Conservation (phyloP, 2,329 filamentous ascomycete genomes). For the Talaromyces albobiverticillius region DNA sequence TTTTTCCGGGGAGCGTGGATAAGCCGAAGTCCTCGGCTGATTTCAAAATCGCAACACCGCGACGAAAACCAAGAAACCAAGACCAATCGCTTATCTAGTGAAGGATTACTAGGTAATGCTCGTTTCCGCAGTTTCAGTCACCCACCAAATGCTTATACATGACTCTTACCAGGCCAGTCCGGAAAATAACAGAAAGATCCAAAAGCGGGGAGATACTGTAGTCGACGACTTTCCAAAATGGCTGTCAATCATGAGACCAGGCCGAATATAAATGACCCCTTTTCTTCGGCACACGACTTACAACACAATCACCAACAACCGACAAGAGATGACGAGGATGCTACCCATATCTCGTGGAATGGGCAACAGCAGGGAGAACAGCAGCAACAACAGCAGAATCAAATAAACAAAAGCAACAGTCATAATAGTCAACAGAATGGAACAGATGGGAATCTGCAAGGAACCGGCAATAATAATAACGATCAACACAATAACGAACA, state of each 20-base stretch:
- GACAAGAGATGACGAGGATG: neutral
- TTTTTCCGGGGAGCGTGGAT: neutral
- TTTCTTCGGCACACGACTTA: neutral
- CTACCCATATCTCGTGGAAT: constrained; percentile 13
- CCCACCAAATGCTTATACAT: neutral
- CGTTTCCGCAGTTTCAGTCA: neutral
- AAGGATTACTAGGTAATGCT: too few species aligned
- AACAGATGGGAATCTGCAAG: neutral
- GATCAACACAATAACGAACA: constrained; percentile 5
- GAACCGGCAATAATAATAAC: constrained; percentile 4
- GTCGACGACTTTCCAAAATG: neutral
- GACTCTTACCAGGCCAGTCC: neutral
- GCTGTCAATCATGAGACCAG: neutral
- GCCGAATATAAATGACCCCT: neutral
- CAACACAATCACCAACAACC: neutral
- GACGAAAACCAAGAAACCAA: too few species aligned
- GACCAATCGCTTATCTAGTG: too few species aligned
- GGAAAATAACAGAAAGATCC: neutral
- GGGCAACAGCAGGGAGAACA: constrained; percentile 8
- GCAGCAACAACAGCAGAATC: constrained; percentile 1
- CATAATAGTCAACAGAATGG: neutral
- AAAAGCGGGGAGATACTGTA: neutral
- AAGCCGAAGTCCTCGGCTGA: neutral
- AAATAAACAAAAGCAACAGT: neutral
- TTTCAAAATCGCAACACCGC: neutral